These are phyloP conservation scores for Phytophthora sp. DNA, from an alignment of 352 stramenopile genomes.

Conservation along the genomic window DNA sequence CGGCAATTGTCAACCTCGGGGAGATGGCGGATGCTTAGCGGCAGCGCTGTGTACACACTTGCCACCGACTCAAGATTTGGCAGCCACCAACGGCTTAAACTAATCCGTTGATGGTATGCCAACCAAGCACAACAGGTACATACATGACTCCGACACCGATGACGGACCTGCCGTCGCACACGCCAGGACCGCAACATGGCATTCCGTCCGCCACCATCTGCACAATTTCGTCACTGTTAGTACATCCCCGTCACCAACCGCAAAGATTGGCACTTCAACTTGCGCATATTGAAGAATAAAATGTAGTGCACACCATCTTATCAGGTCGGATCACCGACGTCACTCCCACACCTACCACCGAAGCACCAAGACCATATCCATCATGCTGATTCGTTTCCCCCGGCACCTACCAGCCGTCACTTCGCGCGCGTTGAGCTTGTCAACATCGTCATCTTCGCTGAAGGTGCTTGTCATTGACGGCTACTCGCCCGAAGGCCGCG, in stretches of 20 bases:
- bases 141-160: too few species aligned
- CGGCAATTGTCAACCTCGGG: too few species aligned
- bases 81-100: too few species aligned
- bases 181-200: not conserved
- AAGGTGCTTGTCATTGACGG: constrained; percentile 81
- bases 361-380: not conserved
- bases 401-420: constrained; percentile 8
- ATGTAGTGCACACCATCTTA: constrained; percentile 18
- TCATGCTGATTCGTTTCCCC: constrained; percentile 34
- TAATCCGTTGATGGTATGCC: too few species aligned
- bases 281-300: constrained; percentile 29
- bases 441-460: constrained; percentile 44
- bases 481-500: constrained; percentile 73
- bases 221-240: constrained; percentile 19
- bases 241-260: constrained; percentile 12
- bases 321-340: constrained; percentile 24
- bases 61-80: too few species aligned
- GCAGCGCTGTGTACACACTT: too few species aligned
- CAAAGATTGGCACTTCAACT: constrained; percentile 30
- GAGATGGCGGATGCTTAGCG: too few species aligned
- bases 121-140: too few species aligned
- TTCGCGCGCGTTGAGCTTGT: constrained; percentile 32
- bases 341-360: constrained; percentile 23
- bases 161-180: too few species aligned
- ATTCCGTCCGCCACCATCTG: constrained; percentile 22